Base-by-base conservation (phyloP, 805 yeast genomes). In the Starmerella vaccinii region DNA sequence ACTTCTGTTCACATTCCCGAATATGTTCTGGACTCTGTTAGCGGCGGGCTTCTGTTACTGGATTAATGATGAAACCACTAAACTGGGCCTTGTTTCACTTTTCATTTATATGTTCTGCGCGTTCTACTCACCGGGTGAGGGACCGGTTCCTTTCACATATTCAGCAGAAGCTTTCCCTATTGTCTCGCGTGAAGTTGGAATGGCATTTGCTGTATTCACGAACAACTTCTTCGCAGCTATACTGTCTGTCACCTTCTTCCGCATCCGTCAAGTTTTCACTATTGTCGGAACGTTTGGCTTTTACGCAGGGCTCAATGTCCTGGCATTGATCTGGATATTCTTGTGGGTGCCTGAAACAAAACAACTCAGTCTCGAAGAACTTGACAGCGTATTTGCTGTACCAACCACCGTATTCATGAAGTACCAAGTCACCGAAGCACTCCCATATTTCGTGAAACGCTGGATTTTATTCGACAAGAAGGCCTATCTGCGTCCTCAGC, bases 201-300 rank as follows among this genome's bases (percentile, higher is more conserved):
- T 59, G 55, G 60, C 62, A 1, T 51, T 61, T 55, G 65, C 64
- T 5, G 63, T 56, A 12, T 86, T 86, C 22, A 61, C 63, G 26
- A 59, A 62, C 52, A 76, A 79, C 77, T 72, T 74, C 58, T 74
- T 74, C 64, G 74, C 74, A 57, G 77, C 80, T 57, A 69, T 79
- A 40, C 68, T 81, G 54, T 78, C 92, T n/a, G 73, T 85, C 54
- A 80, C 94, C 5, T 81, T 92, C 92, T 92, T 94, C 34, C 71
- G 84, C 19, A 67, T 86, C 64, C 65, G 76, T 49, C 73, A 67
- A 44, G 80, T 82, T 0, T 81, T 86, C 68, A 78, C 76, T 51
- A 76, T 87, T 3, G 85, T 82, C 57, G 95, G 95, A 65, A 94
- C 94, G 2, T 86, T 84, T 63, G 88, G 94, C n/a, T 86, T 80